Base-by-base conservation (phyloP, 2,329 filamentous ascomycete species). In the Ophiostoma fasciatum region DNA sequence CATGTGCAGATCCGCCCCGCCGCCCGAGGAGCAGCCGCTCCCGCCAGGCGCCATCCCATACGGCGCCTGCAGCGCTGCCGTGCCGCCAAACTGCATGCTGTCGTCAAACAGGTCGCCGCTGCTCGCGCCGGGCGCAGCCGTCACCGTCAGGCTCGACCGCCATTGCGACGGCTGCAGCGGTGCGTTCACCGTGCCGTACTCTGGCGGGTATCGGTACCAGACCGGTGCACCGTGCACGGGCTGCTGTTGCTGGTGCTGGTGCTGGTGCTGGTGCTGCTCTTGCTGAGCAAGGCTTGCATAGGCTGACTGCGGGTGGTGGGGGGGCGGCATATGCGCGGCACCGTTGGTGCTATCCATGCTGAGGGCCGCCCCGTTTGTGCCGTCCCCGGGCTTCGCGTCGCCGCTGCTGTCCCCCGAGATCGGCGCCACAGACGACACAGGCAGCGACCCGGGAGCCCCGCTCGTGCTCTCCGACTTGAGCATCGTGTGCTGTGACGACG, bases 111-210 rank as follows among this genome's bases (percentile, higher is more conserved):
- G n/a, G n/a, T n/a, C n/a, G n/a, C n/a, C n/a, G n/a, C n/a, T 21
- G 13, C 11, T 27, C 9, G 23, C 2, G 15, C 22, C 15, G 17
- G 33, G 28, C 0, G 12, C 35, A 17, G 31, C 23, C 14, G 35
- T 31, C 10, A 43, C 25, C 7, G 37, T 29, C 13, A 48, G 35
- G 4, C 36, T 29, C 3, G 35, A 31, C 10, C 41, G 40, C 46
- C 46, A 48, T 11, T 47, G 44, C n/a, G 41, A 37, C 6, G 33
- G 44, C 36, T 45, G 42, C 13, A 48, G 38, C 5, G 46, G 46
- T 6, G 43, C 39, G 10, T 41, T 19, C n/a, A 35, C 35, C 3
- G 46, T 48, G 21, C 45, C 46, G 14, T 42, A 45, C 8, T 40
- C 38, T 3, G 46, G 37, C 15, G 34, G 39, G 32, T 47, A 46